Base-by-base conservation (phyloP, 1,284 basidiomycete genomes). In the Cutaneotrichosporon cavernicola region DNA sequence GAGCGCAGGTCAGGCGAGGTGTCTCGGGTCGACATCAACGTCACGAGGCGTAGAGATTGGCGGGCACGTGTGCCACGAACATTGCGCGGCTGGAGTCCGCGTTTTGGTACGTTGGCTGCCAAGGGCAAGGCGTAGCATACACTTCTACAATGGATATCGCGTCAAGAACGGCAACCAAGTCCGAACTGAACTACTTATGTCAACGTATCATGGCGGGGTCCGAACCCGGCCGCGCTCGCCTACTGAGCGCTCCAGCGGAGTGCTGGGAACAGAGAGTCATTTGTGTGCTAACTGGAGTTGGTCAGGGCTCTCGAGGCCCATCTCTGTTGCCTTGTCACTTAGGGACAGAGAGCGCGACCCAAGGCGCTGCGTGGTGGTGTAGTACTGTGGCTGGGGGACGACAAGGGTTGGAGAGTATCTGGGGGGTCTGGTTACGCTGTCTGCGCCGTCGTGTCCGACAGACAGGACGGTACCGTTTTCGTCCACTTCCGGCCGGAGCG, bases 311-410 rank as follows among this genome's bases (percentile, higher is more conserved):
- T 49, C 47, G 4, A 49, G 8, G 22, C 47, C 47, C 47, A 49
- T 22, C 47, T 49, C 47, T 30, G 47, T 7, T 34, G 43, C 31
- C 57, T 49, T 32, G 43, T 22, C 18, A 26, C 46, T 5, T 13
- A 50, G 47, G 11, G 58, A 46, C 13, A 58, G n/a, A 5, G 47
- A n/a, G 58, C 49, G 58, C 47, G 46, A 58, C 13, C 46, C 47
- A 7, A 49, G 47, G 7, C 47, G 47, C n/a, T 49, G 47, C 22
- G 47, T 58, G 46, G 18, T 58, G 32, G 47, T 58, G 46, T 6
- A 6, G 32, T 47, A 50, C 32, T 11, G 46, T 32, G 58, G n/a
- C 58, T 47, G 30, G 34, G 31, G 13, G 34, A 5, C 13, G 10
- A 5, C 10, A 14, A 40, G 5, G 13, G 9, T 40, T 11, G 38